phyloP scores from a whole-genome alignment of 192 early-diverging fungal species.

The Oehlia diaphana region DNA sequence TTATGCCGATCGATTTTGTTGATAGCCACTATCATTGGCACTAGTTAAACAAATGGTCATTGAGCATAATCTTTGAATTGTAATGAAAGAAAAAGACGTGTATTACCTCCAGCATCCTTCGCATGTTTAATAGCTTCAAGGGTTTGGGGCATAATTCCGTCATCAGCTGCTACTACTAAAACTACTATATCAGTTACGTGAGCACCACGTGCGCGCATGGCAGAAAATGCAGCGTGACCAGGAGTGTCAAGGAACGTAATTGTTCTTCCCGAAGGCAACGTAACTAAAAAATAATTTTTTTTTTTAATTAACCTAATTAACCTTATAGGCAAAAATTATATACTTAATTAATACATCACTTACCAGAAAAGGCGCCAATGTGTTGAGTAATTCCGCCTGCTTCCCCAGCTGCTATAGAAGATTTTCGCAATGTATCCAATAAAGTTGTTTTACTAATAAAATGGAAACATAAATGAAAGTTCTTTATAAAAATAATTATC shows the following conservation, averaged over 20 bases:
- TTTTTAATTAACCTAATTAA: neutral
- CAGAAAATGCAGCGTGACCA: slow-evolving; percentile 93
- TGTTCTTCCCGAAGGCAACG: slow-evolving; percentile 62
- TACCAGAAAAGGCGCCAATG: slow-evolving; percentile 92
- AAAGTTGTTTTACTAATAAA: slow-evolving; percentile 90
- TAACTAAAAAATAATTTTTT: slow-evolving; percentile 33
- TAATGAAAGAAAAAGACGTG: neutral
- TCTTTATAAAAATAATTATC: neutral
- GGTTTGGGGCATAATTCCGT: slow-evolving; percentile 99
- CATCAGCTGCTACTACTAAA: slow-evolving; percentile 95
- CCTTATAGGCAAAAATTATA: neutral
- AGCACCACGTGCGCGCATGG: slow-evolving; percentile 94
- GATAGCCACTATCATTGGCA: slow-evolving; percentile 93
- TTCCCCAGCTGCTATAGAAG: slow-evolving; percentile 88
- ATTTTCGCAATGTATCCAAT: slow-evolving; percentile 87
- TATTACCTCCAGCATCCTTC: slow-evolving; percentile 58
- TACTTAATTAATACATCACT: neutral
- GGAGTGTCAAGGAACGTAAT: slow-evolving; percentile 98
- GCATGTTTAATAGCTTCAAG: slow-evolving; percentile 94
- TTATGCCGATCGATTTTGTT: slow-evolving; percentile 98
- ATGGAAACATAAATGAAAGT: neutral
- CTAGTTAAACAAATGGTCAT: slow-evolving; percentile 28
- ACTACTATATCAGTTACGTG: slow-evolving; percentile 94
- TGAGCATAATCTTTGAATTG: neutral
- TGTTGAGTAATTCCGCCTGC: slow-evolving; percentile 98